phyloP scores from a whole-genome alignment of 2,329 filamentous ascomycete species.

The Diaporthe australafricana region DNA sequence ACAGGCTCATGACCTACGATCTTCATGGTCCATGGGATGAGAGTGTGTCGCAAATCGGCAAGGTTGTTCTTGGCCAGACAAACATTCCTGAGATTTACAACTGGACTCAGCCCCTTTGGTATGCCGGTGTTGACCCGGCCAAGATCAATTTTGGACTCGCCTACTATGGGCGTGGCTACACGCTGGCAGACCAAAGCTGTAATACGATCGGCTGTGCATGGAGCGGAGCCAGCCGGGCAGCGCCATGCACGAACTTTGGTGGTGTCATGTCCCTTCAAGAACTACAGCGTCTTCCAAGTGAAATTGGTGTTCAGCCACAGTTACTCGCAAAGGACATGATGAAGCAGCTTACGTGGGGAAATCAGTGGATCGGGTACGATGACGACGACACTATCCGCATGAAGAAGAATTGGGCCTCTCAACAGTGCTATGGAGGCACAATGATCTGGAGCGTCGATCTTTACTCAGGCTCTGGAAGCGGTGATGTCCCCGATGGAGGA shows the following conservation, averaged over 20 bases:
- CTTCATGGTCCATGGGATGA: conserved; percentile 34
- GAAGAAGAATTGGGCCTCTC: too few species aligned
- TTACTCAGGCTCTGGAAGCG: too few species aligned
- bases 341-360: not conserved
- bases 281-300: conserved; percentile 41
- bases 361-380: not conserved
- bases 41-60: conserved; percentile 38
- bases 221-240: too few species aligned
- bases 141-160: not conserved
- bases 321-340: too few species aligned
- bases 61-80: conserved; percentile 36
- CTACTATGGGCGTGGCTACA: conserved; percentile 2
- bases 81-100: conserved; percentile 45
- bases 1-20: not conserved
- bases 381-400: too few species aligned
- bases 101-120: not conserved
- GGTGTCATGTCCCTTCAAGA: not conserved
- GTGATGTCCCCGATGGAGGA: too few species aligned
- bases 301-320: too few species aligned
- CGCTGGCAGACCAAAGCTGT: not conserved
- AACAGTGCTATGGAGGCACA: too few species aligned
- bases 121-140: not conserved
- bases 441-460: too few species aligned
- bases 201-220: not conserved
- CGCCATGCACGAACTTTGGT: too few species aligned